Evolutionary conservation across 1,284 basidiomycete species (phyloP).

Genomic region (Trametes polyzona): DNA sequence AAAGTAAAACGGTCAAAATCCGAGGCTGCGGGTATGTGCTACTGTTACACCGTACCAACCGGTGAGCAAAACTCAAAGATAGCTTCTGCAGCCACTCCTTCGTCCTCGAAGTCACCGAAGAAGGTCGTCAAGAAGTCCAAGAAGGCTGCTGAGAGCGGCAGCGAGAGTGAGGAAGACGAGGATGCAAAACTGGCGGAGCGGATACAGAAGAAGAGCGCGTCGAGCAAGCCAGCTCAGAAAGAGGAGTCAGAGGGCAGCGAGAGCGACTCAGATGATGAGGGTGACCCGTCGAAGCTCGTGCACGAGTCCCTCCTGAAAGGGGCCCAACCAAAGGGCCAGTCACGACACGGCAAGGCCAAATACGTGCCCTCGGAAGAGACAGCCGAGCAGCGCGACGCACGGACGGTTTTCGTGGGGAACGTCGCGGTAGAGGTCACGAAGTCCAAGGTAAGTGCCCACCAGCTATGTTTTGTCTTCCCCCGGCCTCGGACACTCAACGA

Average conservation of each 20-base stretch:
- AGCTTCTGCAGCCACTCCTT: not conserved
- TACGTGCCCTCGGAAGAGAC: slow-evolving; percentile 72
- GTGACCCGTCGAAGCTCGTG: slow-evolving; percentile 44
- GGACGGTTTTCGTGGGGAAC: slow-evolving; percentile 96
- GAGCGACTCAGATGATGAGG: slow-evolving; percentile 40
- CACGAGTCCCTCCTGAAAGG: slow-evolving; percentile 45
- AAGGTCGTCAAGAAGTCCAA: not conserved
- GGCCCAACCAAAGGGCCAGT: slow-evolving; percentile 23
- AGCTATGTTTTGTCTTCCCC: not conserved
- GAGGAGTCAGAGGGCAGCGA: slow-evolving; percentile 17
- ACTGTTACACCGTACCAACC: not conserved
- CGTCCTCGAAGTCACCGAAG: slow-evolving; percentile 9
- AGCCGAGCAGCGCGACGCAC: slow-evolving; percentile 67
- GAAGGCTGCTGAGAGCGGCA: not conserved
- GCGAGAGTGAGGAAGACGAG: slow-evolving; percentile 12
- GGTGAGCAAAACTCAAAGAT: not conserved
- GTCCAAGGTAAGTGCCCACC: slow-evolving; percentile 59
- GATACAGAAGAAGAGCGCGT: slow-evolving; percentile 16
- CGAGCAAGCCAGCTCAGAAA: not conserved
- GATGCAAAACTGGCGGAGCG: slow-evolving; percentile 8
- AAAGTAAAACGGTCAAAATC: slow-evolving; percentile 26
- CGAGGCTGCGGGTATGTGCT: slow-evolving; percentile 12
- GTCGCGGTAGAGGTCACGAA: slow-evolving; percentile 78
- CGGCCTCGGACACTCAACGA: slow-evolving; percentile 4
- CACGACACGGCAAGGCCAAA: slow-evolving; percentile 36